Conservation (phyloP, 768 basidiomycete genomes). For the Obba rivulosa region DNA sequence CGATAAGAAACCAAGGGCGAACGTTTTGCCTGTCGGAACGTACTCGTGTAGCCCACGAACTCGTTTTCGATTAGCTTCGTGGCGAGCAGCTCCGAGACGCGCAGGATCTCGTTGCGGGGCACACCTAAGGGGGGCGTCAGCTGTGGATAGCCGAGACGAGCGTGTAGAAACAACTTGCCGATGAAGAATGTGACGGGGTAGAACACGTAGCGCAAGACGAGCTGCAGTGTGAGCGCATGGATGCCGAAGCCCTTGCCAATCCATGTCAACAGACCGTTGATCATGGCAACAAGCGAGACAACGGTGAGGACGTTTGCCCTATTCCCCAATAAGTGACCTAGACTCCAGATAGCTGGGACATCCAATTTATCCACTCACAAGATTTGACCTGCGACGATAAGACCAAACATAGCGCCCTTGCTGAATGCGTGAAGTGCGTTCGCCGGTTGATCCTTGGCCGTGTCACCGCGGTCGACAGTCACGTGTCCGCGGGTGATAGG, state of each 20-base stretch:
- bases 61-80: conserved; percentile 87
- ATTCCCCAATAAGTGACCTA: conserved; percentile 3
- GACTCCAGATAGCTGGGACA: not conserved
- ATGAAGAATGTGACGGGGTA: conserved; percentile 84
- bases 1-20: not conserved
- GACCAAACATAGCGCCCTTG: conserved; percentile 77
- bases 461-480: conserved; percentile 71
- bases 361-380: conserved; percentile 40
- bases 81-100: conserved; percentile 75
- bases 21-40: conserved; percentile 9
- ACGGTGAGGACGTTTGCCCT: conserved; percentile 85
- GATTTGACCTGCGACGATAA: conserved; percentile 85
- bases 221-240: conserved; percentile 73
- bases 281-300: conserved; percentile 71
- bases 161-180: conserved; percentile 21
- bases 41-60: conserved; percentile 66
- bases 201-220: conserved; percentile 81
- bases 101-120: conserved; percentile 74
- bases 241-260: conserved; percentile 84
- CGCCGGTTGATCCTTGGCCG: conserved; percentile 46
- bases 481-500: conserved; percentile 82
- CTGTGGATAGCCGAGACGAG: not conserved
- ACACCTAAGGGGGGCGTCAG: conserved; percentile 44
- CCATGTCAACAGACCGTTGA: conserved; percentile 87
- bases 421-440: conserved; percentile 90